Percentiles rank a stretch among this genome's conserved stretches.
Conservation (phyloP, 2,329 filamentous ascomycete species). For the Diaporthe citrichinensis region DNA sequence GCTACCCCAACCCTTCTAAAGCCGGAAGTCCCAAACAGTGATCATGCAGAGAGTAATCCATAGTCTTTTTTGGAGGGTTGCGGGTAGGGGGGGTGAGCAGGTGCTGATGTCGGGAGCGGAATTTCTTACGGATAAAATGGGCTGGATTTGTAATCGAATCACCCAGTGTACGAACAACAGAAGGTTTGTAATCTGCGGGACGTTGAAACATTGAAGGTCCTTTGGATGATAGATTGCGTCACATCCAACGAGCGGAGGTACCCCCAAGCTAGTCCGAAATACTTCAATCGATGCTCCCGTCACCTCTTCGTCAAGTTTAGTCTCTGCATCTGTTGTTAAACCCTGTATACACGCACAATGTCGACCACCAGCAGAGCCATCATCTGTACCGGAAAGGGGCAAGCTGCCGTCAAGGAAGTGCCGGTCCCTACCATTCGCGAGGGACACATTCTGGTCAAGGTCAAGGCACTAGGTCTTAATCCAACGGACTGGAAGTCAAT, state of each 20-base stretch:
- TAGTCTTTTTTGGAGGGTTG: neutral
- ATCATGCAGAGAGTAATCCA: neutral
- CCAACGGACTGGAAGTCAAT: conserved; percentile 38
- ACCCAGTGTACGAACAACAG: neutral
- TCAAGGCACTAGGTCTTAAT: conserved; percentile 36
- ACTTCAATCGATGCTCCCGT: neutral
- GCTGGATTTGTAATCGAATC: conserved; percentile 4
- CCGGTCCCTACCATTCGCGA: conserved; percentile 32
- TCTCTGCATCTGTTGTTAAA: neutral
- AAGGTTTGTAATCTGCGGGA: conserved; percentile 8
- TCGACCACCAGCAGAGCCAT: conserved; percentile 34
- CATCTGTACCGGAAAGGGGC: conserved; percentile 1
- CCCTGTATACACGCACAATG: neutral
- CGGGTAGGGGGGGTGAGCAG: neutral
- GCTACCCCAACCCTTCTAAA: neutral
- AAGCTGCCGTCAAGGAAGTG: conserved; percentile 26
- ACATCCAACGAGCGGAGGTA: conserved; percentile 1
- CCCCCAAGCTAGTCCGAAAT: conserved; percentile 10
- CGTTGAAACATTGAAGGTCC: neutral
- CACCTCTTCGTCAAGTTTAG: neutral
- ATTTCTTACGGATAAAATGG: neutral
- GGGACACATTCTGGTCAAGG: conserved; percentile 36
- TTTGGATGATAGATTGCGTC: conserved; percentile 12
- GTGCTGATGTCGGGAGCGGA: neutral
- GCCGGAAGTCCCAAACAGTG: neutral